These are phyloP conservation scores for Xylaria multiplex DNA, from an alignment of 2,329 filamentous ascomycete species.

Conservation along the genomic window DNA sequence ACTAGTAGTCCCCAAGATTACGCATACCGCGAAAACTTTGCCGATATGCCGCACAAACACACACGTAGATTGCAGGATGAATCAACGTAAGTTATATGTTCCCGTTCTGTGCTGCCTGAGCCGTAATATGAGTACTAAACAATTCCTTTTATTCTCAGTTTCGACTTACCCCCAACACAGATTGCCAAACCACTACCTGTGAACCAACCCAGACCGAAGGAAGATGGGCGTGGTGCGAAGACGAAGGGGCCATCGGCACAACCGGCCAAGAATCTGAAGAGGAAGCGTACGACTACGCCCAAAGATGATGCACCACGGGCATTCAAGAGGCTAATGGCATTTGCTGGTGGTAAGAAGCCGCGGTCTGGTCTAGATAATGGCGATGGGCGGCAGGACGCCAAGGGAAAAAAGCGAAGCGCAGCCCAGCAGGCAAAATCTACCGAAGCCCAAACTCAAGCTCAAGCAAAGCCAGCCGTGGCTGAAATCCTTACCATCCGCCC, in stretches of 20 bases:
- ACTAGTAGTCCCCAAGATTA: not conserved
- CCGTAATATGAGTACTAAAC: slow-evolving; percentile 37
- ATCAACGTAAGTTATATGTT: slow-evolving; percentile 58
- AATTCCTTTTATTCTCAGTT: slow-evolving; percentile 49
- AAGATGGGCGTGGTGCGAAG: slow-evolving; percentile 39
- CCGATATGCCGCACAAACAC: slow-evolving; percentile 85
- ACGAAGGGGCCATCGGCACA: slow-evolving; percentile 36
- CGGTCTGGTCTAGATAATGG: slow-evolving; percentile 78
- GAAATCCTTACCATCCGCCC: slow-evolving; percentile 77
- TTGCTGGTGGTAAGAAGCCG: slow-evolving; percentile 68
- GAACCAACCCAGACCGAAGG: slow-evolving; percentile 48
- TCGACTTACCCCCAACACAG: slow-evolving; percentile 61
- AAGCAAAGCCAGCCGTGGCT: slow-evolving; percentile 37
- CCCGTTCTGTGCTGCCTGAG: slow-evolving; percentile 21
- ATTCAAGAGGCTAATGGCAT: slow-evolving; percentile 86
- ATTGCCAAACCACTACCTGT: slow-evolving; percentile 63
- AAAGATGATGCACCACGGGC: slow-evolving; percentile 87
- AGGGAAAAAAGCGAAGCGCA: slow-evolving; percentile 47
- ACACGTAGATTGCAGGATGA: slow-evolving; percentile 71
- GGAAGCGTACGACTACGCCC: slow-evolving; percentile 57
- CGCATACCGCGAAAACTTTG: not conserved
- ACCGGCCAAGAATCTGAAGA: slow-evolving; percentile 58
- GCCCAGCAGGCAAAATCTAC: slow-evolving; percentile 35
- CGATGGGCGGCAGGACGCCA: slow-evolving; percentile 50
- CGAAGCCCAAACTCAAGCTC: slow-evolving; percentile 31